Percentiles rank a stretch among this genome's conserved stretches.
phyloP scores from a whole-genome alignment of 108 stramenopile species.

The Skeletonema grethae region DNA sequence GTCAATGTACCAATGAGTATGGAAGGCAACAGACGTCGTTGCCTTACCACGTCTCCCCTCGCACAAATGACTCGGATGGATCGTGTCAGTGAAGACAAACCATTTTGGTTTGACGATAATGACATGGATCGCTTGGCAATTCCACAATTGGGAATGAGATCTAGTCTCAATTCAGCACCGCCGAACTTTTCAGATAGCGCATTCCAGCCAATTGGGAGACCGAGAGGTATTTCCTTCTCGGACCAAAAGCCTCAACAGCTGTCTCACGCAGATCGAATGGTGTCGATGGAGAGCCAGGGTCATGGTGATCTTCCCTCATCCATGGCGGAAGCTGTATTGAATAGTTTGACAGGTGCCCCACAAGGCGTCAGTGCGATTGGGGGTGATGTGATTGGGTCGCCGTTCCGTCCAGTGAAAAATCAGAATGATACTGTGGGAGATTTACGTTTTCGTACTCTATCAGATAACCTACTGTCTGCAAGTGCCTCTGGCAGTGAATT shows the following conservation, averaged over 20 bases:
- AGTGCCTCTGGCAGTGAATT: slow-evolving; percentile 30
- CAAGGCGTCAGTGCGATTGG: slow-evolving; percentile 2
- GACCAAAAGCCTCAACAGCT: not conserved
- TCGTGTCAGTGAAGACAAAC: slow-evolving; percentile 50
- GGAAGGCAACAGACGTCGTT: slow-evolving; percentile 56
- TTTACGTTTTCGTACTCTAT: slow-evolving; percentile 2
- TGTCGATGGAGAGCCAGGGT: slow-evolving; percentile 18
- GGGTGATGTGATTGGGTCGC: slow-evolving; percentile 12
- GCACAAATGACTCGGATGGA: slow-evolving; percentile 34
- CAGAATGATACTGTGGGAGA: not conserved
- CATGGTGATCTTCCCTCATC: slow-evolving; percentile 48
- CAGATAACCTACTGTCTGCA: slow-evolving; percentile 10
- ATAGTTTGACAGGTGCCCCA: slow-evolving; percentile 31
- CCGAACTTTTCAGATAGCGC: slow-evolving; percentile 20
- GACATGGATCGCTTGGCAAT: slow-evolving; percentile 34
- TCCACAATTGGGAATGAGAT: slow-evolving; percentile 36
- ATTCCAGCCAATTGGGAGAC: slow-evolving; percentile 39
- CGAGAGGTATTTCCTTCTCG: not conserved
- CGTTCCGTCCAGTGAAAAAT: slow-evolving; percentile 15
- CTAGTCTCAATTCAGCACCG: slow-evolving; percentile 3
- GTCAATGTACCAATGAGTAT: slow-evolving; percentile 29
- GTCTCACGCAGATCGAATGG: slow-evolving; percentile 13
- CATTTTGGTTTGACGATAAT: slow-evolving; percentile 20
- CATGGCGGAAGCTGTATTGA: slow-evolving; percentile 45
- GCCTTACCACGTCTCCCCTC: slow-evolving; percentile 67